A percentile compares a stretch with the other conserved stretches of the same genome.
These are phyloP conservation scores for Circinella umbellata DNA, from an alignment of 371 early-diverging fungal genomes.

Conservation along the genomic window DNA sequence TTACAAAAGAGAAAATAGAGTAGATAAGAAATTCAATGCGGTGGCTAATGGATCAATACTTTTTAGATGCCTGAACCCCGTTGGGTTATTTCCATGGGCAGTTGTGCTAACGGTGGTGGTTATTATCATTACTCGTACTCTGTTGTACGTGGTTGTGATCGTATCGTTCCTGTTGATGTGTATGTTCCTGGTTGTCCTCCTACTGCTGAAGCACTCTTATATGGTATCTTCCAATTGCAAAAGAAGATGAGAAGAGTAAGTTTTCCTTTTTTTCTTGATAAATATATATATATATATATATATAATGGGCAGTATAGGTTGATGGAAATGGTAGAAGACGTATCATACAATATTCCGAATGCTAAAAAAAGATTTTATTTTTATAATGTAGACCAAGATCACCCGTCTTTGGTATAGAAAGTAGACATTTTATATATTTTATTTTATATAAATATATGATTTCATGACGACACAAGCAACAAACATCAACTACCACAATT, in stretches of 20 bases:
- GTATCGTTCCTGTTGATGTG: slow-evolving; percentile 96
- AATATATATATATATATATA: too few relatives aligned
- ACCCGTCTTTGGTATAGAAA: slow-evolving; percentile 66
- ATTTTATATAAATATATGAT: background rate
- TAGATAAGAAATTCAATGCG: background rate
- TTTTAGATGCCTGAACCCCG: slow-evolving; percentile 94
- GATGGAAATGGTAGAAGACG: background rate
- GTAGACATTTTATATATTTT: slow-evolving; percentile 27
- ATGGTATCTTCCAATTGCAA: slow-evolving; percentile 96
- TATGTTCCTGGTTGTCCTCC: slow-evolving; percentile 99
- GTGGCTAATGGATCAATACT: background rate
- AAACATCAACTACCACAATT: too few relatives aligned
- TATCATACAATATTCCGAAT: background rate
- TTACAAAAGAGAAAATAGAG: background rate
- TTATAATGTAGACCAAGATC: slow-evolving; percentile 45
- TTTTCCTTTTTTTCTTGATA: background rate
- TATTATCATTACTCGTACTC: slow-evolving; percentile 98
- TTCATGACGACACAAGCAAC: too few relatives aligned
- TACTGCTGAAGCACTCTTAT: slow-evolving; percentile 95
- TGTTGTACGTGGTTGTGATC: slow-evolving; percentile 95
- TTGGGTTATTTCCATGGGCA: slow-evolving; percentile 99
- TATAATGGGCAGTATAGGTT: background rate
- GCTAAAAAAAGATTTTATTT: background rate
- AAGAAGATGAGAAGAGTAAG: slow-evolving; percentile 91
- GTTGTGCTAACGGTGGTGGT: slow-evolving; percentile 97